A percentile compares a stretch with the other conserved stretches of the same genome.
Evolutionary conservation across 1,284 basidiomycete genomes (phyloP).

Genomic region (Rhizoctonia solani): DNA sequence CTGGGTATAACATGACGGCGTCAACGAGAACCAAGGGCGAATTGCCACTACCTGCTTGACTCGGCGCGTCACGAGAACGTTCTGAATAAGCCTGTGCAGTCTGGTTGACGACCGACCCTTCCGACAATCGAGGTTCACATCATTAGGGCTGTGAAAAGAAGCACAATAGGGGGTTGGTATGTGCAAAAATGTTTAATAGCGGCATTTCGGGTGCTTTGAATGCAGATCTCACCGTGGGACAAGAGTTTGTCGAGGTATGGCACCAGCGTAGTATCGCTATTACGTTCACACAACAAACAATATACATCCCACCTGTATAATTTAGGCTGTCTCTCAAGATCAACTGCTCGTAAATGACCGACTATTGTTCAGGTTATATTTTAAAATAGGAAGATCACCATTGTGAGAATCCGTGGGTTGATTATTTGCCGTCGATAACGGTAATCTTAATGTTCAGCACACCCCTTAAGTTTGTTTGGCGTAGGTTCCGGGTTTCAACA

Average conservation of each 20-base stretch:
- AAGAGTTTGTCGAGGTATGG: background rate
- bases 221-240: background rate
- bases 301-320: background rate
- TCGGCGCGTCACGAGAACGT: conserved; percentile 15
- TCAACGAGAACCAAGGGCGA: conserved; percentile 12
- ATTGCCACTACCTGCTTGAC: background rate
- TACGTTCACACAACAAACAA: background rate
- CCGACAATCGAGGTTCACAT: background rate
- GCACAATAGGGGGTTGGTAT: background rate
- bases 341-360: background rate
- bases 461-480: background rate
- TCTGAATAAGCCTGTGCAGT: conserved; percentile 19
- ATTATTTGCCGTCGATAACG: background rate
- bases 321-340: too few relatives aligned
- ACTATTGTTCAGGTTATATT: background rate
- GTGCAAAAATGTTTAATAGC: background rate
- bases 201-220: background rate
- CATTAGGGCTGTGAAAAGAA: background rate
- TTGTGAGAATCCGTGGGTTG: background rate
- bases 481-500: too few relatives aligned
- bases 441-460: background rate
- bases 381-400: background rate
- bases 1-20: background rate
- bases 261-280: background rate
- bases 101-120: background rate